Conservation (phyloP, 2,329 filamentous ascomycete species). For the Penicillium sp. region DNA sequence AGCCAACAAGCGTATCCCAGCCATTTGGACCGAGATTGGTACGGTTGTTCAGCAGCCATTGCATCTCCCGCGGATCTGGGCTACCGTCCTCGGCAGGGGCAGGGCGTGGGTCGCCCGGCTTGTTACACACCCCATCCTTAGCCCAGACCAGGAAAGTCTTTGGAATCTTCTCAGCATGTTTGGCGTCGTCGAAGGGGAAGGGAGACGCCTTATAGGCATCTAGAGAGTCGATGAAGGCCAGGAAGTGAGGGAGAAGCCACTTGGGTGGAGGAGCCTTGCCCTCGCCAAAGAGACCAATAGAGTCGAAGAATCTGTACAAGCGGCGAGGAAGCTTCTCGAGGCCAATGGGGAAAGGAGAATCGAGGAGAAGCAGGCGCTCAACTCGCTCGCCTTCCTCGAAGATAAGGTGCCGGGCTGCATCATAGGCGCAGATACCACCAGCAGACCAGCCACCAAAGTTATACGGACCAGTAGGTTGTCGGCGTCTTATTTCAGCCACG, state of each 20-base stretch:
- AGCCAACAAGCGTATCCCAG: constrained; percentile 51
- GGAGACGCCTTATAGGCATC: constrained; percentile 48
- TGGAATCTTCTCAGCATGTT: constrained; percentile 42
- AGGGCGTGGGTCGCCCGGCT: constrained; percentile 46
- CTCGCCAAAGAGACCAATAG: constrained; percentile 52
- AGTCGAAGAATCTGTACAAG: constrained; percentile 55
- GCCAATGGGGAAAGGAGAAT: constrained; percentile 67
- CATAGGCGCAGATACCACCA: constrained; percentile 72
- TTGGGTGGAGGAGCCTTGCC: constrained; percentile 49
- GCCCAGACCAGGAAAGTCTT: constrained; percentile 54
- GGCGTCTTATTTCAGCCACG: constrained; percentile 51
- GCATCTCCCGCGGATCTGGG: constrained; percentile 53
- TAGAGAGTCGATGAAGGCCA: constrained; percentile 53
- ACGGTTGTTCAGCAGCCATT: constrained; percentile 53
- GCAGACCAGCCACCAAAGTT: constrained; percentile 75
- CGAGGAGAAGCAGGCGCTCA: constrained; percentile 65
- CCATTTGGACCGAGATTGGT: constrained; percentile 53
- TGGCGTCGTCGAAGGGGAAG: constrained; percentile 35
- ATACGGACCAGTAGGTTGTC: constrained; percentile 61
- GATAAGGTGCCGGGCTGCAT: constrained; percentile 65
- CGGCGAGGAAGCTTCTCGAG: constrained; percentile 67
- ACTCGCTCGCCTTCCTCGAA: constrained; percentile 59
- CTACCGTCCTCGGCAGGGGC: constrained; percentile 44
- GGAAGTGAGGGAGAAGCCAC: constrained; percentile 58
- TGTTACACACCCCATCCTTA: constrained; percentile 52